Conservation (phyloP, 1,139 yeast genomes). For the Scheffersomyces quercinus region DNA sequence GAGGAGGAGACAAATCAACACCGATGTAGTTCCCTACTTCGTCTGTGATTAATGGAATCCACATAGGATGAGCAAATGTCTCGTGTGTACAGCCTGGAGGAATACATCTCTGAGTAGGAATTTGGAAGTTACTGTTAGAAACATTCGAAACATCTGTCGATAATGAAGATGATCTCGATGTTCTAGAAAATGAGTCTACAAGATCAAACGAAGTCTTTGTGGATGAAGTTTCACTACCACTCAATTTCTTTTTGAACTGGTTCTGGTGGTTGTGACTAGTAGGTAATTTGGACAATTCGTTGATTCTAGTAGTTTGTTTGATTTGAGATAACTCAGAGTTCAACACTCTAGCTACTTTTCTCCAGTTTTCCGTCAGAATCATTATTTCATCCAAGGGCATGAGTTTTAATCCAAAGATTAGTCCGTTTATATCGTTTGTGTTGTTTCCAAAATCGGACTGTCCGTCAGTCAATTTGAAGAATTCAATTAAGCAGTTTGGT, state of each 20-base stretch:
- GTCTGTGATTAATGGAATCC: slow-evolving; percentile 92
- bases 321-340: slow-evolving; percentile 29
- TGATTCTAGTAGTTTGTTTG: slow-evolving; percentile 19
- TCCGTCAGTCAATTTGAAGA: slow-evolving; percentile 67
- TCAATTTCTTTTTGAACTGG: slow-evolving; percentile 23
- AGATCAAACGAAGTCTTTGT: background rate
- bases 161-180: slow-evolving; percentile 4
- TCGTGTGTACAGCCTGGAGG: slow-evolving; percentile 75
- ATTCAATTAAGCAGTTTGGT: slow-evolving; percentile 63
- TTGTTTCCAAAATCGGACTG: slow-evolving; percentile 51
- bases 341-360: slow-evolving; percentile 56
- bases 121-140: slow-evolving; percentile 8
- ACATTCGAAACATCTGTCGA: slow-evolving; percentile 4
- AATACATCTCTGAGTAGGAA: slow-evolving; percentile 67
- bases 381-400: slow-evolving; percentile 67
- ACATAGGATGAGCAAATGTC: slow-evolving; percentile 79
- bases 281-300: slow-evolving; percentile 27
- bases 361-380: slow-evolving; percentile 66
- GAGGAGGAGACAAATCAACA: slow-evolving; percentile 83
- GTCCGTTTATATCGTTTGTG: slow-evolving; percentile 55
- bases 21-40: slow-evolving; percentile 89
- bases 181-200: slow-evolving; percentile 2
- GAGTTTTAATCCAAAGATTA: slow-evolving; percentile 62
- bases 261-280: slow-evolving; percentile 22
- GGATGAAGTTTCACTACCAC: slow-evolving; percentile 2